Evolutionary conservation across 2,329 filamentous ascomycete species (phyloP).

Genomic region (Trichoderma sp.): DNA sequence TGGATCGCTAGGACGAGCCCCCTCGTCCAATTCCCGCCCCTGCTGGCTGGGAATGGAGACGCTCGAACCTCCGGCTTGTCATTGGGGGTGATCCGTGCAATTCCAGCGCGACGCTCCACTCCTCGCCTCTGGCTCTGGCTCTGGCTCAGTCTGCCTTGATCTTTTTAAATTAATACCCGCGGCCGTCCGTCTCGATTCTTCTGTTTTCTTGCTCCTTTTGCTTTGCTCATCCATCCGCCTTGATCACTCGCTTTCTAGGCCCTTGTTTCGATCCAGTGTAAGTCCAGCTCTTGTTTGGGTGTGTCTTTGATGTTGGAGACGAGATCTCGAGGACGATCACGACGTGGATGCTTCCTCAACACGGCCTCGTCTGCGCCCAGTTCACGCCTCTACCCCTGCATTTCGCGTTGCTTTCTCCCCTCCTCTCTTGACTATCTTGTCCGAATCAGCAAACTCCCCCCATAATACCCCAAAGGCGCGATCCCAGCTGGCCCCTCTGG

Average conservation of each 20-base stretch:
- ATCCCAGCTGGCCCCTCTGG: neutral
- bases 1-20: neutral
- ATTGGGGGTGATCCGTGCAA: neutral
- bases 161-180: conserved; percentile 18
- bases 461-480: neutral
- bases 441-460: neutral
- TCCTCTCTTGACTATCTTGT: neutral
- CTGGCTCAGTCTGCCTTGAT: neutral
- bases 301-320: neutral
- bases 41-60: conserved; percentile 11
- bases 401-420: neutral
- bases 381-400: conserved; percentile 8
- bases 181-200: conserved; percentile 1
- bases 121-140: conserved; percentile 2
- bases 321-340: neutral
- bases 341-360: neutral
- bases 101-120: conserved; percentile 21
- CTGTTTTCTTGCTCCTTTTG: conserved; percentile 16
- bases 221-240: conserved; percentile 11
- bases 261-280: conserved; percentile 11
- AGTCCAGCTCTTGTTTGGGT: conserved; percentile 3
- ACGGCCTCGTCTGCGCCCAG: conserved; percentile 6
- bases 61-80: too few relatives aligned
- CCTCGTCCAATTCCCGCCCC: conserved; percentile 18
- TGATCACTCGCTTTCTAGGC: conserved; percentile 26